Base-by-base conservation (phyloP, 1,284 basidiomycete genomes). In the Taiwanofungus camphoratus region DNA sequence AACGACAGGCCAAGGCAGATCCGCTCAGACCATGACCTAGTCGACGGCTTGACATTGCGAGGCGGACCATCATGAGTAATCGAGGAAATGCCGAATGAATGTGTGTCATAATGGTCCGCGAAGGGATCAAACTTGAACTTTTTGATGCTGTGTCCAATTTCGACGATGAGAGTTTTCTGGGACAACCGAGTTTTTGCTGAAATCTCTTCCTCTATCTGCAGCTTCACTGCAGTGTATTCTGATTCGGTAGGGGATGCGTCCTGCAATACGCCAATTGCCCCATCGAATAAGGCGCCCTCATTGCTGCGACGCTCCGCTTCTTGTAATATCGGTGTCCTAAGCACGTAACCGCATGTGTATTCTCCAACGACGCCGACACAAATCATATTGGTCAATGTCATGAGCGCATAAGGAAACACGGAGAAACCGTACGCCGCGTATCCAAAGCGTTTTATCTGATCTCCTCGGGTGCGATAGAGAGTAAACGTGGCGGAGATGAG, bases 351-450 rank as follows among this genome's bases (percentile, higher is more conserved):
- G 21, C 22, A 40, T 13, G 34, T 11, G 20, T 38, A 45, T 18
- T 39, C 23, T 13, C 43, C 43, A 13, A 45, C 43, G 13, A 30
- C 13, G 13, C 24, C 21, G 3, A 39, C 24, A 21, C 38, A 45
- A 16, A 41, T n/a, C 15, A 40, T 15, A 20, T 45, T 45, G 18
- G 41, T 23, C 20, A 36, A 16, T 11, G 43, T 40, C 43, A 45
- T 45, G 16, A 45, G 19, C 20, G 43, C 43, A 21, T 45, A 45
- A 1, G 43, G 43, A 20, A 45, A 34, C 24, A 45, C 43, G 26
- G 43, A 40, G 1, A 45, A 21, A 5, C 37, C 39, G 18, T 45
- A 45, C 15, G 43, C 21, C 15, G 43, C 32, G 29, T 45, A 45
- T 5, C 43, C 43, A 22, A 24, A 45, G 26, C 34, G 37, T 16